Evolutionary conservation across 306 rosid genomes (phyloP), one percentile per base, ranked within the genome.

Genomic region (Vigna trinervia): DNA sequence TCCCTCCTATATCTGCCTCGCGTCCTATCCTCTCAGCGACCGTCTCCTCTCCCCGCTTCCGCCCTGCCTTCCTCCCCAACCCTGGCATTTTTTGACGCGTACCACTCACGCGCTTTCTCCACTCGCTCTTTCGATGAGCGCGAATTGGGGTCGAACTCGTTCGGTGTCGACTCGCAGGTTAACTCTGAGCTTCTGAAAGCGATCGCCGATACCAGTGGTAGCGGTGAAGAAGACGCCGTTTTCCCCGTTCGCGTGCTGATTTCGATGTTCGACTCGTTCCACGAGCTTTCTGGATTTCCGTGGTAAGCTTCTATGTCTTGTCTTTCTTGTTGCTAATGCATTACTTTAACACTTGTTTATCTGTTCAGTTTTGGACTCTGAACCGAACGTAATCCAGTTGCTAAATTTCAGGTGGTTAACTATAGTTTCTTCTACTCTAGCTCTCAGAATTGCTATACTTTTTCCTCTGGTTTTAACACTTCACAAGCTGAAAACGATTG

Each of bases 201-300:
- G 63, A 73, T 78, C 75, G 13, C 78, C 19, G 87, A 63, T n/a
- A 64, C 17, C 69, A 23, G 32, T 5, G 38, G 47, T 3, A 67
- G 66, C 45, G 68, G 43, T 0, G 85, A 84, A 43, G 90, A 80
- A 6, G 86, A 39, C 32, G 74, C 64, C 30, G 26, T 56, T 83
- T 78, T 87, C 47, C 97, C 95, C 9, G 80, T 90, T 75, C 88
- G 85, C 56, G 76, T 61, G 6, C 45, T 90, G 70, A 84, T 88
- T 74, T 85, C 81, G 51, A 43, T 90, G 65, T 96, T 95, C 22
- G 97, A 90, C 46, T 91, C 86, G 8, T 82, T 71, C 58, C 97
- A 95, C 47, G 92, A 92, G 14, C 61, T 89, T 48, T 88, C 97
- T 80, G 93, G 96, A 82, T 68, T 89, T 50, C 98, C 97, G 28